These are phyloP conservation scores for Exutisphaerella laricina DNA, from an alignment of 2,329 filamentous ascomycete genomes.

Conservation along the genomic window DNA sequence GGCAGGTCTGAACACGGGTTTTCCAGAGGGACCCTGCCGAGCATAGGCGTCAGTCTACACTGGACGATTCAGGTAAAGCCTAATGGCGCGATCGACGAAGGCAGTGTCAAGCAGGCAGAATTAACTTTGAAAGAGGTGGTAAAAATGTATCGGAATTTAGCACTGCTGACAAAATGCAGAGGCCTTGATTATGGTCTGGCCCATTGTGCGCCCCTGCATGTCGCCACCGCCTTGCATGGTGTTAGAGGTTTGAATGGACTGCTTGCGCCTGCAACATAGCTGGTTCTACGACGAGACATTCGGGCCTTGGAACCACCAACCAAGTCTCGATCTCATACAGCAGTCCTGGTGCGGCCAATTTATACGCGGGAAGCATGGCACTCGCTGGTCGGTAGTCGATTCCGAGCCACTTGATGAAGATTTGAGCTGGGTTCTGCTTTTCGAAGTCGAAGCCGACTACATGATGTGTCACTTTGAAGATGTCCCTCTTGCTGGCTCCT, in stretches of 20 bases:
- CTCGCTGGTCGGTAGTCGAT: constrained; percentile 18
- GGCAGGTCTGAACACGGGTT: constrained; percentile 11
- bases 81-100: constrained; percentile 34
- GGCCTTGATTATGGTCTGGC: constrained; percentile 53
- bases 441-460: constrained; percentile 19
- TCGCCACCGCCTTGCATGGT: constrained; percentile 65
- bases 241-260: constrained; percentile 52
- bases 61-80: constrained; percentile 42
- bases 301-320: constrained; percentile 13
- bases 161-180: constrained; percentile 62
- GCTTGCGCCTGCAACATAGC: constrained; percentile 5
- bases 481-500: constrained; percentile 17
- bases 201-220: constrained; percentile 68
- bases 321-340: constrained; percentile 21
- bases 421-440: constrained; percentile 17
- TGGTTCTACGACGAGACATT: background rate
- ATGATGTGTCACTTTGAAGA: constrained; percentile 23
- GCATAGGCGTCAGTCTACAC: constrained; percentile 41
- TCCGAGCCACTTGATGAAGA: constrained; percentile 20
- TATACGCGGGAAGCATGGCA: constrained; percentile 17
- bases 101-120: constrained; percentile 45
- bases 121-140: constrained; percentile 65
- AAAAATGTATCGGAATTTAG: constrained; percentile 61
- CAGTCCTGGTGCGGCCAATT: constrained; percentile 12
- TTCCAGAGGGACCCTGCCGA: constrained; percentile 15